Evolutionary conservation across 345 rosid species (phyloP), one percentile per base, ranked within the genome.

Genomic region (Turritis glabra): DNA sequence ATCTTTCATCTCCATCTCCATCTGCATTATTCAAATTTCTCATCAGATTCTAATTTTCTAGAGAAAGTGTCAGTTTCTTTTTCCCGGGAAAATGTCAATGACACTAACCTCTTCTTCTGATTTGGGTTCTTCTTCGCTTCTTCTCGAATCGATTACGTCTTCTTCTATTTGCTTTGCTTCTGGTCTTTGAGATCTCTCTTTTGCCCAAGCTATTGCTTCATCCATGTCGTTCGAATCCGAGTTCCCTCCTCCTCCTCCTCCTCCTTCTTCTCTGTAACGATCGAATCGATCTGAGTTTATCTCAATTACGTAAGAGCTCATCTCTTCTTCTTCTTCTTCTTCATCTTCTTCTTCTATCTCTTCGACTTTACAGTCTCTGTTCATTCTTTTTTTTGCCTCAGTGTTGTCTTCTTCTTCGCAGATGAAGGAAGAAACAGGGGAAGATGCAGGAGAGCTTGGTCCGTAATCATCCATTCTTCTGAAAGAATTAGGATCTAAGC

Each of bases 291-390:
- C 87, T 26, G 93, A 83, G 79, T 84, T 90, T 71, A 92, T 89
- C 75, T 95, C 99, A 10, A 92, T 91, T 8, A 95, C 97, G 38
- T 86, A 95, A 41, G 99, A 87, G 62, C 91, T 89, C 86, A 87
- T 87, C 17, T 83, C 90, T 48, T 88, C 96, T 11, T 89, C 97
- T 4, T 84, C 88, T 14, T 65, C 80, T 0, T 81, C 85, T 7
- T 79, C 82, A 12, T 84, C 88, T 4, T 32, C 63, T 85, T 85
- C 87, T 3, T 66, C 80, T 3, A 87, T 90, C 2, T 82, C 74
- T 7, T 78, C 62, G 23, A 27, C 29, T 7, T 26, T 21, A 64
- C 44, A 63, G 2, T 40, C 72, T 86, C 17, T 17, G 19, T 9
- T 56, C 38, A 26, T 82, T 81, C 78, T 58, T 47, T 59, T 80